Conservation (phyloP, 2,329 filamentous ascomycete genomes). For the Exophiala sideris region DNA sequence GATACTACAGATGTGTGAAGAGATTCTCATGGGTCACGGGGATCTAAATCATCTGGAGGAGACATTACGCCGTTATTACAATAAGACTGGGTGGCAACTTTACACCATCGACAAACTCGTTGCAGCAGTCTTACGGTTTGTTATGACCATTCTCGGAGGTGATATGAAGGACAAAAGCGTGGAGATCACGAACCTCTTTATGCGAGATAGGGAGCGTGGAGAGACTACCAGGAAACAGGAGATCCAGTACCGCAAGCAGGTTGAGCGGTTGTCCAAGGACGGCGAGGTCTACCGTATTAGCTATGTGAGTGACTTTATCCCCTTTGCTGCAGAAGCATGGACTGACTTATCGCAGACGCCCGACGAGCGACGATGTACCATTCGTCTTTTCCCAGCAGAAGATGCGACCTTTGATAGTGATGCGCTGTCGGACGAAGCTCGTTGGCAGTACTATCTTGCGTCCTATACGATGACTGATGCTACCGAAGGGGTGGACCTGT, state of each 20-base stretch:
- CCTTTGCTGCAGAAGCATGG: slow-evolving; percentile 14
- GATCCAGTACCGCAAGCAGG: slow-evolving; percentile 84
- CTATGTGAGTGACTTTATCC: slow-evolving; percentile 65
- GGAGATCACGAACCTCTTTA: slow-evolving; percentile 84
- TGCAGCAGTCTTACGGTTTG: slow-evolving; percentile 72
- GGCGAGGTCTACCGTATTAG: slow-evolving; percentile 85
- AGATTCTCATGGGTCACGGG: slow-evolving; percentile 76
- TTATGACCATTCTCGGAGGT: slow-evolving; percentile 61
- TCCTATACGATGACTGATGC: slow-evolving; percentile 85
- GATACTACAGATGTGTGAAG: slow-evolving; percentile 79
- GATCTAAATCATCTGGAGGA: slow-evolving; percentile 86
- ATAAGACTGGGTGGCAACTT: slow-evolving; percentile 85
- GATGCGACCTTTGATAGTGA: slow-evolving; percentile 74
- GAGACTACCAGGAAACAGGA: slow-evolving; percentile 87
- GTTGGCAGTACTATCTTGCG: slow-evolving; percentile 95
- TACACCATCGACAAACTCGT: slow-evolving; percentile 92
- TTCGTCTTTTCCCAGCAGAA: slow-evolving; percentile 83
- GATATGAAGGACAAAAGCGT: slow-evolving; percentile 92
- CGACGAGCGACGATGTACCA: slow-evolving; percentile 62
- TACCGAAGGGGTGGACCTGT: slow-evolving; percentile 71
- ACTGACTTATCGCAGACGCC: slow-evolving; percentile 57
- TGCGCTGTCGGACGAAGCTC: slow-evolving; percentile 59
- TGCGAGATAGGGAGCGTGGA: slow-evolving; percentile 73
- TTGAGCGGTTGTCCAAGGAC: slow-evolving; percentile 89
- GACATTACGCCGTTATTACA: slow-evolving; percentile 83